Conservation (phyloP, 2,329 filamentous ascomycete genomes). For the Fusarium sp. region DNA sequence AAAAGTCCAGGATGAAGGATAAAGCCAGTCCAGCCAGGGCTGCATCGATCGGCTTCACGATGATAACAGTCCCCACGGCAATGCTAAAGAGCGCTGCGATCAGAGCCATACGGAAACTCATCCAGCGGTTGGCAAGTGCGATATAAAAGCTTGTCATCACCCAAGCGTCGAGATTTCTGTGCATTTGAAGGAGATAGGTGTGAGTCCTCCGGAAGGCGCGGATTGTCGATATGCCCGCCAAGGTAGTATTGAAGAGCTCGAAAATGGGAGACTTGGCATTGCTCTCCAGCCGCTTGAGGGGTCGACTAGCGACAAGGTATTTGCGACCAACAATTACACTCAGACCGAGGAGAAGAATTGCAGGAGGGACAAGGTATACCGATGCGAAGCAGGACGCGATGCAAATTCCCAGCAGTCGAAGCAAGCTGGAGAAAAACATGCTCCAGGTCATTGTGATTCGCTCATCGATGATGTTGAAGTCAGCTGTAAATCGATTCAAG, state of each 20-base stretch:
- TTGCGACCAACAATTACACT: conserved; percentile 66
- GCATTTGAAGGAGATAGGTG: conserved; percentile 76
- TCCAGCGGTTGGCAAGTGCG: conserved; percentile 80
- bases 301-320: conserved; percentile 76
- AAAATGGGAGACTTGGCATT: conserved; percentile 82
- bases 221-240: conserved; percentile 79
- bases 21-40: conserved; percentile 80
- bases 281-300: conserved; percentile 81
- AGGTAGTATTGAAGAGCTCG: conserved; percentile 78
- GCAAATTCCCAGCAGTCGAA: conserved; percentile 74
- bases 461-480: conserved; percentile 79
- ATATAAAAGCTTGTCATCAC: conserved; percentile 74
- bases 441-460: conserved; percentile 71
- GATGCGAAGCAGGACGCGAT: conserved; percentile 76
- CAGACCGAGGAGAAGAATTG: conserved; percentile 66
- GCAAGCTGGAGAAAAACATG: conserved; percentile 66
- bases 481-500: conserved; percentile 80
- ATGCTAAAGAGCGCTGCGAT: conserved; percentile 76
- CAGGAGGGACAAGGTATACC: conserved; percentile 71
- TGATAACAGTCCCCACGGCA: conserved; percentile 71
- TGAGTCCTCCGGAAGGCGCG: conserved; percentile 76
- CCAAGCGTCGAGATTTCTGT: conserved; percentile 74
- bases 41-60: conserved; percentile 72
- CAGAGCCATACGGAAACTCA: conserved; percentile 76
- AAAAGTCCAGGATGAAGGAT: conserved; percentile 77